These are phyloP conservation scores for Alternaria ethzedia DNA, from an alignment of 2,329 filamentous ascomycete species.

Conservation along the genomic window DNA sequence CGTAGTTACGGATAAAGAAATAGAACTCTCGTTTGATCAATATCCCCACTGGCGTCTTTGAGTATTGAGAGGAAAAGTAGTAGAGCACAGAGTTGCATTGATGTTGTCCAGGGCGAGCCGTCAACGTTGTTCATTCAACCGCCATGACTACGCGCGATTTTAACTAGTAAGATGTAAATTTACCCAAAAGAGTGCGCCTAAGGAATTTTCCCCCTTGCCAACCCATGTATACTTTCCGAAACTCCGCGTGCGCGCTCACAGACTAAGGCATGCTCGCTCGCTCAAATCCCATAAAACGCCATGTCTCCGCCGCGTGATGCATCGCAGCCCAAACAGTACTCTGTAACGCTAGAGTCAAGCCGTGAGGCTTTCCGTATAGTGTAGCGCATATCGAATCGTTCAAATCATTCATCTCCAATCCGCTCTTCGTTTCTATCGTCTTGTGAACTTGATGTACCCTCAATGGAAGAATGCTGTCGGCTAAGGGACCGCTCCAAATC, in stretches of 20 bases:
- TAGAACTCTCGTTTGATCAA: not conserved
- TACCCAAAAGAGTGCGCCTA: not conserved
- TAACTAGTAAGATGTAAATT: not conserved
- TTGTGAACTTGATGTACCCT: not conserved
- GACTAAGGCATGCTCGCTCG: not conserved
- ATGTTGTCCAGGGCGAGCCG: not conserved
- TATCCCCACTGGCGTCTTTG: not conserved
- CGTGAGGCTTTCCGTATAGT: not conserved
- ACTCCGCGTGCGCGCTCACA: slow-evolving; percentile 6
- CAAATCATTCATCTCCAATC: not conserved
- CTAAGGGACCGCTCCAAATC: slow-evolving; percentile 19
- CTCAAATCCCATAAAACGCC: slow-evolving; percentile 4
- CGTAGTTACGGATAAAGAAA: not conserved
- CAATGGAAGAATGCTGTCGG: not conserved
- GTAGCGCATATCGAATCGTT: not conserved
- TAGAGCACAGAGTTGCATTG: not conserved
- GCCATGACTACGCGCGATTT: not conserved
- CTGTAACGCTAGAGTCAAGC: not conserved
- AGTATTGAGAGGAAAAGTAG: too few relatives aligned
- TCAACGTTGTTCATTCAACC: not conserved
- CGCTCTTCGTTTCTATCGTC: not conserved
- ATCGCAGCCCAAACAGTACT: slow-evolving; percentile 5
- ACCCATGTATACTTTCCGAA: slow-evolving; percentile 6
- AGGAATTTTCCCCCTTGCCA: not conserved
- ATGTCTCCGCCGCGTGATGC: slow-evolving; percentile 3